Percentiles rank a stretch among this genome's conserved stretches.
Conservation (phyloP, 2,329 filamentous ascomycete species). For the Diplocarpon rosae region DNA sequence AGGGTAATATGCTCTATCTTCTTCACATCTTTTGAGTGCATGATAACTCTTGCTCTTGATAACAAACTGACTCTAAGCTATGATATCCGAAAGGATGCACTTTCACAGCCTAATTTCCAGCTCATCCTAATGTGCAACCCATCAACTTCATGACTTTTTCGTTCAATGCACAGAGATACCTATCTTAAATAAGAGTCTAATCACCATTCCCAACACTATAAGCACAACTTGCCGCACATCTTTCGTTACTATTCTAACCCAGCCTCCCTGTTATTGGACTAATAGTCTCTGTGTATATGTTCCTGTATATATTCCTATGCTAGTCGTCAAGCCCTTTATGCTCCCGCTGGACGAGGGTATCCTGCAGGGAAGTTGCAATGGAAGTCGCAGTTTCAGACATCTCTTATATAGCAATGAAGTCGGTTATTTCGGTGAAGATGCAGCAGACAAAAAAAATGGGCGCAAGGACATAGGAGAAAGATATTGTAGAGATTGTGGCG, state of each 20-base stretch:
- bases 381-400: background rate
- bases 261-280: conserved; percentile 1
- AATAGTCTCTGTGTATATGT: background rate
- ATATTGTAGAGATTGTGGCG: no score
- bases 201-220: conserved; percentile 1
- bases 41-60: background rate
- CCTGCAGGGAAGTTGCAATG: background rate
- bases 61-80: background rate
- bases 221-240: conserved; percentile 6
- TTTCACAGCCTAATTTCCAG: background rate
- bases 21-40: background rate
- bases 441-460: background rate
- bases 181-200: conserved; percentile 8
- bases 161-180: conserved; percentile 2
- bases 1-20: conserved; percentile 1
- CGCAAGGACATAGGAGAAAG: background rate
- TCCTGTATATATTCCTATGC: conserved; percentile 9
- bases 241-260: conserved; percentile 5
- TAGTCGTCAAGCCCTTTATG: background rate
- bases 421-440: conserved; percentile 10
- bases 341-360: background rate
- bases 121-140: background rate
- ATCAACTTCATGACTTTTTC: background rate
- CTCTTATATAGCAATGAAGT: conserved; percentile 8
- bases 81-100: background rate